Conservation (phyloP, 208 protist genomes). For the Leishmania tropica region DNA sequence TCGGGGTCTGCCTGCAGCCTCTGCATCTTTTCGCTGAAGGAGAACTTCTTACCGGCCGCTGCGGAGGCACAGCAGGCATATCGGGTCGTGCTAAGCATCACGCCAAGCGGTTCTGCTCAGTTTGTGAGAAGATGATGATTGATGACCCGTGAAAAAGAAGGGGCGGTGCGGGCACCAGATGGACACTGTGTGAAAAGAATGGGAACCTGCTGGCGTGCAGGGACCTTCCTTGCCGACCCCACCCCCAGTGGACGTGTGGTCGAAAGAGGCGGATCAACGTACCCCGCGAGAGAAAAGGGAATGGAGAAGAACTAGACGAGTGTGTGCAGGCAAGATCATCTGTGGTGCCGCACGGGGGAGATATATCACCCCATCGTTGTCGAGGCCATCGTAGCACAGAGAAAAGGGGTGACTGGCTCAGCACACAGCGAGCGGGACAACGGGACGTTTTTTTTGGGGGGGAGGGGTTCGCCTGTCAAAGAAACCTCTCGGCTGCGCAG, state of each 20-base stretch:
- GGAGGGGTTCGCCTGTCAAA: neutral
- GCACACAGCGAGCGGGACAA: neutral
- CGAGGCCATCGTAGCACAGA: neutral
- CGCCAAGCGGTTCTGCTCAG: neutral
- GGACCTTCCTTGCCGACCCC: neutral
- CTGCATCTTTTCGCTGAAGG: constrained; percentile 35
- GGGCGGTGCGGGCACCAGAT: neutral
- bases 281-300: neutral
- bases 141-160: neutral
- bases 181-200: neutral
- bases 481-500: neutral
- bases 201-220: neutral
- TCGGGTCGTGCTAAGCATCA: constrained; percentile 17
- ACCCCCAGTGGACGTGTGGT: neutral
- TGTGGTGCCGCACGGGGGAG: neutral
- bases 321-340: no score
- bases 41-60: constrained; percentile 21
- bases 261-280: neutral
- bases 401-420: no score
- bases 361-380: neutral
- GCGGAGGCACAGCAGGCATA: constrained; percentile 13
- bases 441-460: neutral
- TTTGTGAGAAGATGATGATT: neutral
- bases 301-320: neutral
- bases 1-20: constrained; percentile 30